Evolutionary conservation across 148 eudicot genomes (phyloP).

Genomic region (Rhododendron ovatum): DNA sequence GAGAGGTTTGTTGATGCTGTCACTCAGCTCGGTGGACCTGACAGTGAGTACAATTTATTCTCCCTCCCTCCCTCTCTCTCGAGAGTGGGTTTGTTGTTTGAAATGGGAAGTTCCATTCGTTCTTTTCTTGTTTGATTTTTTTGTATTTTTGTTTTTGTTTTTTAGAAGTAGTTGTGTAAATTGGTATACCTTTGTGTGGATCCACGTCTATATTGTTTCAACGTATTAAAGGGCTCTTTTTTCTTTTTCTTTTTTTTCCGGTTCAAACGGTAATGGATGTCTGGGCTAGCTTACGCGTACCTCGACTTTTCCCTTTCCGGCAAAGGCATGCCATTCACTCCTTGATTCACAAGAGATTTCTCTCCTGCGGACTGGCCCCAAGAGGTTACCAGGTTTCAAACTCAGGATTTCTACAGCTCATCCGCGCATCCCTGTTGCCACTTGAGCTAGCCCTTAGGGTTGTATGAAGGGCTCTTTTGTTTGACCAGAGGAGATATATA

Average conservation of each 20-base stretch:
- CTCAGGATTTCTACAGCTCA: too few relatives aligned
- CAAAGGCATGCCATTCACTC: too few relatives aligned
- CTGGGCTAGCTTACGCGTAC: background rate
- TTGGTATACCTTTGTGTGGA: background rate
- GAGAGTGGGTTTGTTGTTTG: background rate
- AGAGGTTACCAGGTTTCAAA: too few relatives aligned
- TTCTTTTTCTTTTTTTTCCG: too few relatives aligned
- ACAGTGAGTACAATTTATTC: conserved; percentile 25
- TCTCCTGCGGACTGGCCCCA: too few relatives aligned
- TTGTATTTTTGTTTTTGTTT: background rate
- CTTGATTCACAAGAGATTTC: too few relatives aligned
- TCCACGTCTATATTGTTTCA: background rate
- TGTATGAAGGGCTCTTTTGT: too few relatives aligned
- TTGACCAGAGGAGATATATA: too few relatives aligned
- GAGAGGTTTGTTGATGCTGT: conserved; percentile 52
- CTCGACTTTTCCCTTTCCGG: too few relatives aligned
- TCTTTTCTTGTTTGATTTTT: background rate
- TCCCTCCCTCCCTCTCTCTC: background rate
- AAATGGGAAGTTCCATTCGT: background rate
- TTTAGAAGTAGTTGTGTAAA: background rate
- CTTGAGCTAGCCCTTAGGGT: too few relatives aligned
- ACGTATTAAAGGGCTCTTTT: background rate
- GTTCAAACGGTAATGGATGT: background rate
- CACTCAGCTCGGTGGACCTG: conserved; percentile 61
- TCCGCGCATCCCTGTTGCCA: too few relatives aligned